Conservation (phyloP, 306 rosid species). For the Leucaena leucocephala region DNA sequence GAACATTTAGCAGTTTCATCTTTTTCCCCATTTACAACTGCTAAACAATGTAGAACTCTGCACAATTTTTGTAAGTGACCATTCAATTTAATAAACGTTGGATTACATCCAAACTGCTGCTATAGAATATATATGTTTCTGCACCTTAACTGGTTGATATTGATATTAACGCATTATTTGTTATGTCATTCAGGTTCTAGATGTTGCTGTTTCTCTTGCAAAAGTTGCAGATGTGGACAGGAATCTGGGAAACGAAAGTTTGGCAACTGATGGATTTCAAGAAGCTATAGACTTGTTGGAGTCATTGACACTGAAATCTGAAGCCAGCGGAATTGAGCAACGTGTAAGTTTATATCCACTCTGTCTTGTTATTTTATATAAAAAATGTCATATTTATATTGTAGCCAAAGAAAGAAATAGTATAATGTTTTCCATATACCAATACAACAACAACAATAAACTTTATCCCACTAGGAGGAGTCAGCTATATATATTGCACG, state of each 20-base stretch:
- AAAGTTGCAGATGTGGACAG: conserved; percentile 94
- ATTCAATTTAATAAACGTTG: neutral
- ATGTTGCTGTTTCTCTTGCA: conserved; percentile 88
- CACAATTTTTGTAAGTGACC: neutral
- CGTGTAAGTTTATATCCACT: conserved; percentile 51
- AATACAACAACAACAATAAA: too few relatives aligned
- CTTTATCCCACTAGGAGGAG: too few relatives aligned
- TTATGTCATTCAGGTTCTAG: conserved; percentile 61
- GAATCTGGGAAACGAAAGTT: conserved; percentile 75
- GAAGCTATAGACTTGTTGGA: conserved; percentile 87
- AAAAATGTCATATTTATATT: neutral
- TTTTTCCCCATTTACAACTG: neutral
- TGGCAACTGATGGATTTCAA: conserved; percentile 70
- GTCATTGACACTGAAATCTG: conserved; percentile 63
- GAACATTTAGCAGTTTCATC: neutral
- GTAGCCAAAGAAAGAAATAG: neutral
- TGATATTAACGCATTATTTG: conserved; percentile 22
- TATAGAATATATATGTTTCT: neutral
- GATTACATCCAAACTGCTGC: neutral
- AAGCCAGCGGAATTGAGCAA: conserved; percentile 62
- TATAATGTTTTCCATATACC: neutral
- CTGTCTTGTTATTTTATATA: neutral
- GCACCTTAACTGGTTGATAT: conserved; percentile 30
- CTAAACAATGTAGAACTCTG: neutral
- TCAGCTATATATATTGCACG: too few relatives aligned